These are phyloP conservation scores for Fusarium euwallaceae DNA, from an alignment of 2,329 filamentous ascomycete genomes.

Conservation along the genomic window DNA sequence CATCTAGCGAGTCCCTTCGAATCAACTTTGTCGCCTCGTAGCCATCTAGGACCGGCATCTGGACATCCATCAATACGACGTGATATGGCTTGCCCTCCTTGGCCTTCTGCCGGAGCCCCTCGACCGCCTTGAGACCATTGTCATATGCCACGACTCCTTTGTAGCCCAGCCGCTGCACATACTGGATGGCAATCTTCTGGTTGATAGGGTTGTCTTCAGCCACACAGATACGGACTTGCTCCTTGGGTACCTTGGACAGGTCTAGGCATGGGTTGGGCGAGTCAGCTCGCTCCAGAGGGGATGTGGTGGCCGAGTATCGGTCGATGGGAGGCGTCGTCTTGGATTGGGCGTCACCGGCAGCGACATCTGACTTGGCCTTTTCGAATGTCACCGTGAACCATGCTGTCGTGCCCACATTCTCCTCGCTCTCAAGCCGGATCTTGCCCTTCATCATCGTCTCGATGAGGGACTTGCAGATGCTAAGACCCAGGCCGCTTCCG, in stretches of 20 bases:
- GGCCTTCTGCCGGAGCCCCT: constrained; percentile 82
- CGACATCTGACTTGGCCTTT: constrained; percentile 77
- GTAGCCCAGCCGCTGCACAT: constrained; percentile 88
- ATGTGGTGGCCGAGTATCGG: constrained; percentile 49
- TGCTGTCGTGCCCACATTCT: constrained; percentile 76
- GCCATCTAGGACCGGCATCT: constrained; percentile 94
- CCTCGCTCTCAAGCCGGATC: constrained; percentile 84
- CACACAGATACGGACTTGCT: constrained; percentile 88
- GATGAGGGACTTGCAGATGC: constrained; percentile 94
- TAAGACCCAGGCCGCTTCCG: constrained; percentile 89
- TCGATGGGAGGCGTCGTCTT: constrained; percentile 54
- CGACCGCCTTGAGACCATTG: constrained; percentile 89
- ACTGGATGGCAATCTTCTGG: constrained; percentile 92
- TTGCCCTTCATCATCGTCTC: constrained; percentile 91
- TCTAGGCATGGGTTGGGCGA: constrained; percentile 68
- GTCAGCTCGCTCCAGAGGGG: constrained; percentile 54
- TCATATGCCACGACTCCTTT: constrained; percentile 86
- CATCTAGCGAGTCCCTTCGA: constrained; percentile 79
- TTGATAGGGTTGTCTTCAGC: constrained; percentile 97
- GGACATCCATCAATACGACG: constrained; percentile 93
- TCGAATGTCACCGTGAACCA: constrained; percentile 89
- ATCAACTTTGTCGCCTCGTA: constrained; percentile 91
- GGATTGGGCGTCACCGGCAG: constrained; percentile 66
- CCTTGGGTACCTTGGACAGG: constrained; percentile 79
- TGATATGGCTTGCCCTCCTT: constrained; percentile 84